Percentiles rank a stretch among this genome's conserved stretches.
Evolutionary conservation across 2,329 filamentous ascomycete genomes (phyloP).

Genomic region (Trichothecium sympodiale): DNA sequence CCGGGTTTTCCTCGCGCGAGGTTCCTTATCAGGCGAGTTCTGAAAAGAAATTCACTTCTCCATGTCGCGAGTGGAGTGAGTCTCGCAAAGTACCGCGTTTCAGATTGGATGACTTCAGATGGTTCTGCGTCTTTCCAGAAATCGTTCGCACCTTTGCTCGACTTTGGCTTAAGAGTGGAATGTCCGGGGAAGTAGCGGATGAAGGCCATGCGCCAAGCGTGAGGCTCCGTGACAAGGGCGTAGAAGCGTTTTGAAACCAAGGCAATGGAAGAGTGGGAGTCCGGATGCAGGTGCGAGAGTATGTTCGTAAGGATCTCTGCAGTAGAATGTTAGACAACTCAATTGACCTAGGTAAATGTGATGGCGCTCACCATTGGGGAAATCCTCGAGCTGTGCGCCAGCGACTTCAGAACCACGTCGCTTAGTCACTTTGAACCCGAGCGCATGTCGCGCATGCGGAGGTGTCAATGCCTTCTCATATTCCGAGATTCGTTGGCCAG

Average conservation of each 20-base stretch:
- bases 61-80: slow-evolving; percentile 80
- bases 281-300: slow-evolving; percentile 77
- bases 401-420: slow-evolving; percentile 25
- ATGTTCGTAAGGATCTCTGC: slow-evolving; percentile 87
- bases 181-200: slow-evolving; percentile 79
- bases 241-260: slow-evolving; percentile 85
- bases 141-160: slow-evolving; percentile 21
- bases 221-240: slow-evolving; percentile 74
- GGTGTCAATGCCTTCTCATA: slow-evolving; percentile 49
- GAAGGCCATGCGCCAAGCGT: slow-evolving; percentile 91
- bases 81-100: slow-evolving; percentile 70
- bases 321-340: background rate
- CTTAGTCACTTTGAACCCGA: slow-evolving; percentile 46
- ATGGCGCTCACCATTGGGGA: slow-evolving; percentile 66
- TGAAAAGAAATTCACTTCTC: slow-evolving; percentile 88
- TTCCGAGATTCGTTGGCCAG: slow-evolving; percentile 44
- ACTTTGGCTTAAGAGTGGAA: slow-evolving; percentile 23
- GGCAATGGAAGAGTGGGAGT: slow-evolving; percentile 71
- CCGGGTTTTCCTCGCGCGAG: slow-evolving; percentile 71
- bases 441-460: slow-evolving; percentile 31
- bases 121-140: slow-evolving; percentile 30
- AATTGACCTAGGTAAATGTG: slow-evolving; percentile 8
- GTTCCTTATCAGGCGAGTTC: slow-evolving; percentile 74
- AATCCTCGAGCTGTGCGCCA: slow-evolving; percentile 37
- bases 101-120: slow-evolving; percentile 50